Percentiles rank a stretch among this genome's conserved stretches.
These are phyloP conservation scores for Boletus insuetus DNA, from an alignment of 768 basidiomycete species.

Conservation along the genomic window DNA sequence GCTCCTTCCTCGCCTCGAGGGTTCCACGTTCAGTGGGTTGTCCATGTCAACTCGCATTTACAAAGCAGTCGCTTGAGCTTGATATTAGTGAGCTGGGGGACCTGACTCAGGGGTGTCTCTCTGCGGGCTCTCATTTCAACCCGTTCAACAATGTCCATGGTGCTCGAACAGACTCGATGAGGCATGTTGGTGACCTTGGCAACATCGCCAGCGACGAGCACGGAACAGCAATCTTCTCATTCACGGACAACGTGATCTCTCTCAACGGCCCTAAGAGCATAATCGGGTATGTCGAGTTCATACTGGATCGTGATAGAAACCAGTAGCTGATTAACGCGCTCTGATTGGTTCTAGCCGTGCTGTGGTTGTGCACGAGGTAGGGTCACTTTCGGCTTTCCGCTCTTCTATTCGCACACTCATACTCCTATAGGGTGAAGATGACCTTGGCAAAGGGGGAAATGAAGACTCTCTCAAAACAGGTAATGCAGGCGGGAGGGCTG, in stretches of 20 bases:
- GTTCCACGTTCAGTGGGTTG: slow-evolving; percentile 77
- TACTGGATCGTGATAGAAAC: background rate
- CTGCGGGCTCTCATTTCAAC: slow-evolving; percentile 78
- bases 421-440: slow-evolving; percentile 61
- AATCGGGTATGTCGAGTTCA: slow-evolving; percentile 51
- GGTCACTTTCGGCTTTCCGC: background rate
- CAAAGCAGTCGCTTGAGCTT: slow-evolving; percentile 18
- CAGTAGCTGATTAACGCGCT: slow-evolving; percentile 1
- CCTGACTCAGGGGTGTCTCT: slow-evolving; percentile 59
- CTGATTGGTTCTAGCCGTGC: slow-evolving; percentile 46
- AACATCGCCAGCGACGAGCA: slow-evolving; percentile 62
- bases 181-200: slow-evolving; percentile 78
- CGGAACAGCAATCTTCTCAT: slow-evolving; percentile 56
- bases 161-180: slow-evolving; percentile 46
- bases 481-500: slow-evolving; percentile 72
- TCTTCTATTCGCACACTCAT: slow-evolving; percentile 8
- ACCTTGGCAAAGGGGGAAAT: slow-evolving; percentile 68
- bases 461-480: slow-evolving; percentile 75
- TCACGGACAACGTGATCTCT: slow-evolving; percentile 60
- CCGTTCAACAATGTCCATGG: slow-evolving; percentile 66
- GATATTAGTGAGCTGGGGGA: slow-evolving; percentile 48
- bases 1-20: slow-evolving; percentile 59
- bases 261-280: slow-evolving; percentile 68
- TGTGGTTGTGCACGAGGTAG: slow-evolving; percentile 72
- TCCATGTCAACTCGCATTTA: background rate